phyloP scores from a whole-genome alignment of 768 basidiomycete species.

The Heimioporus sp. region DNA sequence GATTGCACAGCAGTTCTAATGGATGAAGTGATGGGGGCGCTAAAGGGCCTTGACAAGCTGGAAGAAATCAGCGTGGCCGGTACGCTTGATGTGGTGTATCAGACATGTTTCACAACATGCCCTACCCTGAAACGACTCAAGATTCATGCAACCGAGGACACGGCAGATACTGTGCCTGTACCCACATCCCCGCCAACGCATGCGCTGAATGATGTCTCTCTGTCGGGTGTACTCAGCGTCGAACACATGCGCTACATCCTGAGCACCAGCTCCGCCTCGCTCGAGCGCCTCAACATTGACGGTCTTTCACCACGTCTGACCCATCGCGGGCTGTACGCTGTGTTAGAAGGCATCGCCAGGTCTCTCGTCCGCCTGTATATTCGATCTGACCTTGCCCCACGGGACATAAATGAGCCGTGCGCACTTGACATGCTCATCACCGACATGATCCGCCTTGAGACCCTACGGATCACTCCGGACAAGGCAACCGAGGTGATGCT shows the following conservation, averaged over 20 bases:
- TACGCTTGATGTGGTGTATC: neutral
- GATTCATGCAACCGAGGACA: neutral
- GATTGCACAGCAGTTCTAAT: too few species aligned
- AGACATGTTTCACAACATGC: neutral
- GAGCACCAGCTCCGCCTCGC: neutral
- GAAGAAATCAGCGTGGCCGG: neutral
- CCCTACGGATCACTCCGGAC: neutral
- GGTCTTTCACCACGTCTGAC: neutral
- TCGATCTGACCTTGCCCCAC: neutral
- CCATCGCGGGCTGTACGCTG: neutral
- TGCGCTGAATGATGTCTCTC: neutral
- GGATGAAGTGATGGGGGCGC: neutral
- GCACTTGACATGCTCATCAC: neutral
- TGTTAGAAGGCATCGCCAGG: neutral
- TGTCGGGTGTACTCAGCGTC: neutral
- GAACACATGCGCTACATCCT: neutral
- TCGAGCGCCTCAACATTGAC: neutral
- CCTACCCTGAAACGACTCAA: neutral
- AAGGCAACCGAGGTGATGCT: neutral
- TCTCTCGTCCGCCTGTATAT: neutral
- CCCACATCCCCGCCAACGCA: neutral
- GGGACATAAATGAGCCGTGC: neutral
- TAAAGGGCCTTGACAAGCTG: neutral
- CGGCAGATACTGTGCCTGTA: neutral
- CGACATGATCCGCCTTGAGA: neutral